Conservation (phyloP, 257 asterid species). For the Anisodus acutangulus region DNA sequence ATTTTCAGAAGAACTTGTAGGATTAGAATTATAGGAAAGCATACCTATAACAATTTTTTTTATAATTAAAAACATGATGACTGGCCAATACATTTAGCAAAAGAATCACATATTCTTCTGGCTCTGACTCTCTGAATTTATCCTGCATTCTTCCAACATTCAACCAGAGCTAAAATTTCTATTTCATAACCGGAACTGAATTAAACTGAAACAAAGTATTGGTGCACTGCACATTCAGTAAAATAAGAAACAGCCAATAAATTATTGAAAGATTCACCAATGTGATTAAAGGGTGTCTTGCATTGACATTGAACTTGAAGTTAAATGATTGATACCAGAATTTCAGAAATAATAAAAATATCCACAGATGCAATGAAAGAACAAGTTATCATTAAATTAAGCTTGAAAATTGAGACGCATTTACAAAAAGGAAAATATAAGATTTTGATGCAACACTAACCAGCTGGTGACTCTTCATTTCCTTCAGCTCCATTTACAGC, state of each 20-base stretch:
- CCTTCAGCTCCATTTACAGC: conserved; percentile 40
- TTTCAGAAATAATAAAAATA: conserved; percentile 2
- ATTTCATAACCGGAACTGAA: neutral
- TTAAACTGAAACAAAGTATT: neutral
- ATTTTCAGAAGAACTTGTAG: neutral
- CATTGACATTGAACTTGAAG: neutral
- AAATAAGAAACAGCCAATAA: neutral
- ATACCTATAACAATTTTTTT: neutral
- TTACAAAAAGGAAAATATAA: conserved; percentile 24
- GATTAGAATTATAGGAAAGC: neutral
- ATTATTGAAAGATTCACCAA: neutral
- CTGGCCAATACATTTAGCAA: neutral
- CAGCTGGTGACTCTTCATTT: conserved; percentile 44
- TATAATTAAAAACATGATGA: neutral
- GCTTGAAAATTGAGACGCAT: neutral
- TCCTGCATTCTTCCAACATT: conserved; percentile 11
- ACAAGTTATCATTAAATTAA: neutral
- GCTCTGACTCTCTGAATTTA: neutral
- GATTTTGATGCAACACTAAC: conserved; percentile 49
- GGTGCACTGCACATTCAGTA: neutral
- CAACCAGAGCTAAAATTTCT: neutral
- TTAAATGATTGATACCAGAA: neutral
- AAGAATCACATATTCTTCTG: neutral
- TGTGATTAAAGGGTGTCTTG: neutral
- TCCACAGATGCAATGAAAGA: neutral